A percentile compares a stretch with the other conserved stretches of the same genome.
Conservation (phyloP, 345 rosid species). For the Diplotaxis tenuifolia region DNA sequence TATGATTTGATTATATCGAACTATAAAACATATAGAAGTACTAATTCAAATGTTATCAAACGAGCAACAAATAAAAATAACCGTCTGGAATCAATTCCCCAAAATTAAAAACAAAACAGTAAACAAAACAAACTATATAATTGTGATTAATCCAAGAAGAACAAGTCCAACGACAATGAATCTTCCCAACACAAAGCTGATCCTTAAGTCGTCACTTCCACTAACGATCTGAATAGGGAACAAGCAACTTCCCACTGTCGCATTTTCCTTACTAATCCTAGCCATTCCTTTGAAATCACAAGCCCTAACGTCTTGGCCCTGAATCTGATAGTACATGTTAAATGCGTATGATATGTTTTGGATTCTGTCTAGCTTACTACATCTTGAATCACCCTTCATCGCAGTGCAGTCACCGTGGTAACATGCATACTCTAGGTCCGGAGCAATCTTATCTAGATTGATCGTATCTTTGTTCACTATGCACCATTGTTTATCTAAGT, state of each 20-base stretch:
- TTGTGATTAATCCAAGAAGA: slow-evolving; percentile 25
- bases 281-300: slow-evolving; percentile 72
- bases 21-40: slow-evolving; percentile 2
- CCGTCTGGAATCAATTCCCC: neutral
- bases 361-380: slow-evolving; percentile 35
- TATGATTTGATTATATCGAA: neutral
- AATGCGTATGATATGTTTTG: slow-evolving; percentile 66
- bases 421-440: slow-evolving; percentile 53
- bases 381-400: slow-evolving; percentile 40
- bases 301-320: slow-evolving; percentile 52
- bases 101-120: neutral
- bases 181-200: slow-evolving; percentile 27
- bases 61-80: slow-evolving; percentile 11
- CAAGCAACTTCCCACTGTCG: slow-evolving; percentile 43
- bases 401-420: slow-evolving; percentile 55
- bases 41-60: slow-evolving; percentile 22
- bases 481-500: slow-evolving; percentile 72
- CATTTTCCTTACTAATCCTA: slow-evolving; percentile 41
- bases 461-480: slow-evolving; percentile 35
- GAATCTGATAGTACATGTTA: slow-evolving; percentile 63
- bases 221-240: slow-evolving; percentile 62
- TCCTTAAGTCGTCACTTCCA: slow-evolving; percentile 33
- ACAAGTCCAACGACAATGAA: slow-evolving; percentile 22
- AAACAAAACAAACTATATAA: slow-evolving; percentile 9
- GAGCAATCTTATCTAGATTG: slow-evolving; percentile 2